Evolutionary conservation across 2,329 filamentous ascomycete species (phyloP), one percentile per base, ranked within the genome.

Genomic region (Onygenales sp.): DNA sequence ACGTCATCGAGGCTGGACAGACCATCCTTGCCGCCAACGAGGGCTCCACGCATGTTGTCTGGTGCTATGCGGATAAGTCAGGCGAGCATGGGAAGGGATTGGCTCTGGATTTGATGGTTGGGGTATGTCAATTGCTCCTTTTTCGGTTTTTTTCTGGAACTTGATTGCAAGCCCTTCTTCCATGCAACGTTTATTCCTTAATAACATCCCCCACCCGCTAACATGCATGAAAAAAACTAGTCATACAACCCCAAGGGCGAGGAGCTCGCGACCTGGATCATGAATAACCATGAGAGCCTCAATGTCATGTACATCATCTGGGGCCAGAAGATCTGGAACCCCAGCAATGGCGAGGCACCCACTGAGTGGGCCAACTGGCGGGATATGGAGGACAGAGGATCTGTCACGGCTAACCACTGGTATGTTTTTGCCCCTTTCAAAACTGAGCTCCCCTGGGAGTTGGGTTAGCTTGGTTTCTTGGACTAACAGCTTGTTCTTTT

Each of bases 251-350:
- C 68, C 17, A 69, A 69, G 1, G 74, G 74, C 7, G 65, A 66
- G 21, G 64, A 72, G 36, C 74, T 78, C 36, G 75, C 75, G 1
- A 73, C 78, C 59, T 78, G 75, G 73, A 66, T 73, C 27, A 77
- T 77, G 75, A 68, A 70, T 35, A 73, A 77, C 56, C 66, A 68
- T 11, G 59, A 44, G 31, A 38, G 62, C 5, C 66, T 76, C 7
- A 69, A 72, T 54, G 61, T 78, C 59, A 76, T 74, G 61, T 78
- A 78, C 55, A 69, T 78, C 47, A 77, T 77, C 58, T 78, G 74
- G 74, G 75, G 74, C 14, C 75, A 77, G 63, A 69, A 66, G 55
- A 77, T 78, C 59, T 77, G 74, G 75, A 69, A 64, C 49, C 61
- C 68, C 4, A 63, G 62, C 31, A 57, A 60, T 41, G 72, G 75